These are phyloP conservation scores for Sporothrix pseudoabietina DNA, from an alignment of 2,329 filamentous ascomycete genomes.

Conservation along the genomic window DNA sequence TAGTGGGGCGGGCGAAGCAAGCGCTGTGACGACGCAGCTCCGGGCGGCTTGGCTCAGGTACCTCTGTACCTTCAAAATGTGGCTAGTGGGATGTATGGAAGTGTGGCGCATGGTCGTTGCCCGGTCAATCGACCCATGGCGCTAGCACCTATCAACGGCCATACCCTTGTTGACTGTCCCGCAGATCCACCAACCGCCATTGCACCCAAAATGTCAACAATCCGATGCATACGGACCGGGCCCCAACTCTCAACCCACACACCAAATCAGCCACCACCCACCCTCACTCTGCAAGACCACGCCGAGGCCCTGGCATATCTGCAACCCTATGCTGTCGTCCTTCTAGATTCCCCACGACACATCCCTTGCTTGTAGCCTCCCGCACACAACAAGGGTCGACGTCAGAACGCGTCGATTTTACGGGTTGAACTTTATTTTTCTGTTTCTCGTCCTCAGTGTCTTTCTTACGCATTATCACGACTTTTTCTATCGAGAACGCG, in stretches of 20 bases:
- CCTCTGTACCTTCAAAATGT: neutral
- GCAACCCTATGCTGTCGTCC: neutral
- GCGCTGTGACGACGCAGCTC: neutral
- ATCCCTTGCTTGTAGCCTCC: neutral
- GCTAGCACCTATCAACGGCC: neutral
- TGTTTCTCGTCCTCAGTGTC: neutral
- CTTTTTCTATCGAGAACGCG: neutral
- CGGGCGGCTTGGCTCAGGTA: neutral
- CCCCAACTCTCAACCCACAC: conserved; percentile 4
- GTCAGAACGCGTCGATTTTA: conserved; percentile 19
- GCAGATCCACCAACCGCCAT: neutral
- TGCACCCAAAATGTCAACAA: conserved; percentile 19
- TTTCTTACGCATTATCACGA: neutral
- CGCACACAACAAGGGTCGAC: conserved; percentile 7
- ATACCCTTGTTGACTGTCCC: conserved; percentile 21
- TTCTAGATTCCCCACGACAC: conserved; percentile 10
- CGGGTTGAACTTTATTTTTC: neutral
- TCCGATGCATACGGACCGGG: conserved; percentile 5
- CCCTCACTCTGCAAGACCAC: conserved; percentile 8
- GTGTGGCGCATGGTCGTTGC: conserved; percentile 12
- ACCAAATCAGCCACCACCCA: neutral
- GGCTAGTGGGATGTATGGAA: neutral
- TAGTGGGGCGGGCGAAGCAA: conserved; percentile 15
- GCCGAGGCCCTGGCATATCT: conserved; percentile 19
- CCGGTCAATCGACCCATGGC: neutral